phyloP scores from a whole-genome alignment of 2,329 filamentous ascomycete genomes.

The Claviceps purpurea region DNA sequence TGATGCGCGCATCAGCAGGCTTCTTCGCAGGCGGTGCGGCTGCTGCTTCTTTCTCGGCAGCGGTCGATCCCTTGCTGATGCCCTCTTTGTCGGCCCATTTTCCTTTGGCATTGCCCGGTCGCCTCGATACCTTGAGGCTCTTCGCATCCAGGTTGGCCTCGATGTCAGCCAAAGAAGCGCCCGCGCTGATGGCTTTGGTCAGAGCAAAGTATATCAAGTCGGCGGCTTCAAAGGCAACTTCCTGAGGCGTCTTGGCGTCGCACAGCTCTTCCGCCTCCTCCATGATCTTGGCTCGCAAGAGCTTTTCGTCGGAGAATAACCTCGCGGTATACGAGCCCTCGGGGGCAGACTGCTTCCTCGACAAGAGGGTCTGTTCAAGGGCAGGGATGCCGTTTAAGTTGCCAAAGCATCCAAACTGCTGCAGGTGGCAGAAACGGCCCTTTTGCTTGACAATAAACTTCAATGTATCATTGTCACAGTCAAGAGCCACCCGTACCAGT shows the following conservation, averaged over 20 bases:
- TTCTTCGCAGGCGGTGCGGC: slow-evolving; percentile 21
- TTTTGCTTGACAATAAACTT: slow-evolving; percentile 83
- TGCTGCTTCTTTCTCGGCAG: slow-evolving; percentile 21
- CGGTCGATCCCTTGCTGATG: slow-evolving; percentile 30
- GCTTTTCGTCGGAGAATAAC: slow-evolving; percentile 80
- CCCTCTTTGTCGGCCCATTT: slow-evolving; percentile 80
- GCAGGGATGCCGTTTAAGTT: slow-evolving; percentile 67
- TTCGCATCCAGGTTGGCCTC: slow-evolving; percentile 89
- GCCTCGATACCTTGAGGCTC: slow-evolving; percentile 86
- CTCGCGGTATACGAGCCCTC: slow-evolving; percentile 86
- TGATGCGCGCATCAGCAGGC: slow-evolving; percentile 44
- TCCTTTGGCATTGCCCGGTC: slow-evolving; percentile 86
- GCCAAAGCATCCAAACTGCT: slow-evolving; percentile 87
- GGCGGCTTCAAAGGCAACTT: slow-evolving; percentile 87
- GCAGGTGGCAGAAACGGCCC: slow-evolving; percentile 87
- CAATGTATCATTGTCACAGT: slow-evolving; percentile 89
- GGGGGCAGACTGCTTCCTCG: slow-evolving; percentile 70
- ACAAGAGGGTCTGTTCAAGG: slow-evolving; percentile 75
- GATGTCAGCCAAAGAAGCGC: slow-evolving; percentile 76
- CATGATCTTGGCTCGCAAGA: slow-evolving; percentile 92
- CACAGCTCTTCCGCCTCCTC: slow-evolving; percentile 95
- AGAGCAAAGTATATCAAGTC: slow-evolving; percentile 94
- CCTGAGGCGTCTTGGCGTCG: slow-evolving; percentile 65
- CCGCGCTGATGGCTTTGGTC: slow-evolving; percentile 74
- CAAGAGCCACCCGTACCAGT: slow-evolving; percentile 68